Conservation (phyloP, 768 basidiomycete species). For the Rhodocollybia butyracea region DNA sequence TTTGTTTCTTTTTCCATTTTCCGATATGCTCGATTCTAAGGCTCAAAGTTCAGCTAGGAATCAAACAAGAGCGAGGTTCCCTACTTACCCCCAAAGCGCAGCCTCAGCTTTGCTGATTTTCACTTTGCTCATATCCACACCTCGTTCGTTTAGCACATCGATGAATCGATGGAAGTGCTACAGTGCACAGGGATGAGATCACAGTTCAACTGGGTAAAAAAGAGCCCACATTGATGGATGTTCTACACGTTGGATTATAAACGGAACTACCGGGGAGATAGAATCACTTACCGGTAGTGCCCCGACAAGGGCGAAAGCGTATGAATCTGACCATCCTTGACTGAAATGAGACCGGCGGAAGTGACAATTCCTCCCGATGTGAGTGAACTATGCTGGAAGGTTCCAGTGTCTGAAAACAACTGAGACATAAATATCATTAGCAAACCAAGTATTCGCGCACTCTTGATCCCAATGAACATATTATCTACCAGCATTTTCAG, state of each 20-base stretch:
- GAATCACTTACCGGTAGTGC: constrained; percentile 49
- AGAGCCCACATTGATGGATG: constrained; percentile 46
- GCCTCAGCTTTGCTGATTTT: constrained; percentile 60
- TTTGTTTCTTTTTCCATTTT: constrained; percentile 41
- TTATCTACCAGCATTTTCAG: constrained; percentile 37
- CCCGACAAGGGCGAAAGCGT: constrained; percentile 64
- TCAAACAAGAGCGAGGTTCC: not conserved
- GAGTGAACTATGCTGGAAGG: constrained; percentile 67
- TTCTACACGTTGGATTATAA: too few relatives aligned
- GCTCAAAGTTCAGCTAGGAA: not conserved
- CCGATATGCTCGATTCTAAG: constrained; percentile 45
- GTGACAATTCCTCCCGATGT: constrained; percentile 57
- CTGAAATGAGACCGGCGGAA: constrained; percentile 62
- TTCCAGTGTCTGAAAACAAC: constrained; percentile 38
- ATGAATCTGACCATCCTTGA: constrained; percentile 58
- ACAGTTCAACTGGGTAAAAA: not conserved
- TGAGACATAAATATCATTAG: not conserved
- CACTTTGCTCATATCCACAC: constrained; percentile 58
- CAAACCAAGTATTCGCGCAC: constrained; percentile 15
- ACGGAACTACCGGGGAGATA: not conserved
- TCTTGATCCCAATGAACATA: constrained; percentile 67
- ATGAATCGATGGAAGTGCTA: constrained; percentile 65
- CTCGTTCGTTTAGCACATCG: constrained; percentile 44
- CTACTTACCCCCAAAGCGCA: constrained; percentile 51
- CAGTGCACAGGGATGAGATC: not conserved